Conservation (phyloP, 306 rosid genomes). For the Acacia melanoxylon region DNA sequence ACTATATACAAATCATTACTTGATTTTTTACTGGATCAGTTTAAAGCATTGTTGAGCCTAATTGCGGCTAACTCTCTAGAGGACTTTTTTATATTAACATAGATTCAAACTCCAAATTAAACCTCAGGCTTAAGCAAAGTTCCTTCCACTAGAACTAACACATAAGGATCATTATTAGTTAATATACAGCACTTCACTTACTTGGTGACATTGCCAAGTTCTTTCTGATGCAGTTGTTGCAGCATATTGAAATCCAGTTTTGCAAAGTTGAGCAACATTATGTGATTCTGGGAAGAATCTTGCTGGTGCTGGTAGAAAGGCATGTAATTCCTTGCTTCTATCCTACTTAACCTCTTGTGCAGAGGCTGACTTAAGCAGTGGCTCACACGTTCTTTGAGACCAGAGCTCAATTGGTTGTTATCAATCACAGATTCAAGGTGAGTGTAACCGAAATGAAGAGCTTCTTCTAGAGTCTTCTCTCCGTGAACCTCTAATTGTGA, state of each 20-base stretch:
- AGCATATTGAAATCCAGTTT: background rate
- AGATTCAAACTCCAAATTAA: too few species aligned
- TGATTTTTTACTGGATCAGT: too few species aligned
- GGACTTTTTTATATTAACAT: too few species aligned
- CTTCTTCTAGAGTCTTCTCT: constrained; percentile 28
- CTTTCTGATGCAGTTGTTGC: background rate
- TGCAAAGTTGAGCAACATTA: background rate
- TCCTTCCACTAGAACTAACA: too few species aligned
- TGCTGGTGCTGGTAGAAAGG: background rate
- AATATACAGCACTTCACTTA: background rate
- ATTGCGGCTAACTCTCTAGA: too few species aligned
- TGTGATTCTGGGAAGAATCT: background rate
- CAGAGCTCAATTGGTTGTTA: background rate
- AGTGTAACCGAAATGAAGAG: background rate
- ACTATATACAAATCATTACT: too few species aligned
- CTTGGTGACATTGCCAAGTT: background rate
- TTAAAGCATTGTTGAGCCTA: too few species aligned
- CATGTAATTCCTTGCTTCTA: background rate
- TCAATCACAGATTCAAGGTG: background rate
- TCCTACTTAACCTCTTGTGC: background rate
- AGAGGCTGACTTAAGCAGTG: background rate
- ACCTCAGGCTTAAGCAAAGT: too few species aligned
- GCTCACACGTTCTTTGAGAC: background rate
- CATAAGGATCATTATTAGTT: too few species aligned
- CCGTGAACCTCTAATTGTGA: constrained; percentile 29